These are phyloP conservation scores for Fusarium piperis DNA, from an alignment of 2,329 filamentous ascomycete genomes.

Conservation along the genomic window DNA sequence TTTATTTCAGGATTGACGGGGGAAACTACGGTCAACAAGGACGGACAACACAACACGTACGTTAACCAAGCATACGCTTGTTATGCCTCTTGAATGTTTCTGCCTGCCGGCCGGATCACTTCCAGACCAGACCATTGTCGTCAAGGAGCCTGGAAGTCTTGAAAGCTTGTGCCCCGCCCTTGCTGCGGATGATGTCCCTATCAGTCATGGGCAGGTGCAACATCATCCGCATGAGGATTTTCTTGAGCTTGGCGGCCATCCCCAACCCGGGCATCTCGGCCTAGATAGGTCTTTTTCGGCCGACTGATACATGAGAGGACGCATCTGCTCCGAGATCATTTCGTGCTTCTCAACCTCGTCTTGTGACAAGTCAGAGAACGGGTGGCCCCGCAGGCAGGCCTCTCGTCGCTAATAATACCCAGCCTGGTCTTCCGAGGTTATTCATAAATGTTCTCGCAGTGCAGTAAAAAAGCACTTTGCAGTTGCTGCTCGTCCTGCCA, in stretches of 20 bases:
- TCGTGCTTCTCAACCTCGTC: slow-evolving; percentile 8
- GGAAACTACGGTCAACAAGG: slow-evolving; percentile 20
- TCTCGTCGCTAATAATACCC: slow-evolving; percentile 7
- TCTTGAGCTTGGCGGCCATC: slow-evolving; percentile 31
- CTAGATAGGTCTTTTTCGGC: slow-evolving; percentile 36
- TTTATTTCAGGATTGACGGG: neutral
- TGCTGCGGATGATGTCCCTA: slow-evolving; percentile 23
- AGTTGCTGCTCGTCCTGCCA: slow-evolving; percentile 12
- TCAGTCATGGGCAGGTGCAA: slow-evolving; percentile 22
- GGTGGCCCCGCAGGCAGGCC: slow-evolving; percentile 6
- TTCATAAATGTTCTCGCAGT: slow-evolving; percentile 10
- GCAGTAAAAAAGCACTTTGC: slow-evolving; percentile 11
- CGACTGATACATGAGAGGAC: slow-evolving; percentile 30
- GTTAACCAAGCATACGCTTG: slow-evolving; percentile 17
- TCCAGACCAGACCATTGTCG: slow-evolving; percentile 9
- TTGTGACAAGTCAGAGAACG: slow-evolving; percentile 21
- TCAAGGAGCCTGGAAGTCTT: slow-evolving; percentile 16
- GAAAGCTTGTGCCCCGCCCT: slow-evolving; percentile 29
- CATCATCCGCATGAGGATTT: slow-evolving; percentile 21
- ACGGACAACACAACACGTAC: slow-evolving; percentile 34
- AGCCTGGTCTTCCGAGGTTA: slow-evolving; percentile 5
- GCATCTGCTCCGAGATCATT: slow-evolving; percentile 23
- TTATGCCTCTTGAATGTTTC: slow-evolving; percentile 4
- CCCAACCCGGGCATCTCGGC: slow-evolving; percentile 28
- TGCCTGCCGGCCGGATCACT: slow-evolving; percentile 20